These are phyloP conservation scores for Kluyveromyces starmeri DNA, from an alignment of 805 yeast genomes.

Conservation along the genomic window DNA sequence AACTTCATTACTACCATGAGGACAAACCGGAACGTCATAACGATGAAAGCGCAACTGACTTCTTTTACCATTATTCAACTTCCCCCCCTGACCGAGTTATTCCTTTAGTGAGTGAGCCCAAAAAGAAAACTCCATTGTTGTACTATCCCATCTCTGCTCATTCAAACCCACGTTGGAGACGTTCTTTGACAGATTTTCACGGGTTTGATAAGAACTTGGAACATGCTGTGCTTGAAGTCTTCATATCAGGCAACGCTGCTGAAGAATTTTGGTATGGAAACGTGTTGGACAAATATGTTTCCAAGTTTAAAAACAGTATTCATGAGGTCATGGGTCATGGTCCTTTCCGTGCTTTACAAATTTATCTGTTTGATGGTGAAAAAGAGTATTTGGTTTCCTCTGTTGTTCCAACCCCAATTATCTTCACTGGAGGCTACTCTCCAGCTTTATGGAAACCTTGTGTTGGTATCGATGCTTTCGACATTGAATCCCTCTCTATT, in stretches of 20 bases:
- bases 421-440: slow-evolving; percentile 74
- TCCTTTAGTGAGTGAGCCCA: slow-evolving; percentile 15
- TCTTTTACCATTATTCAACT: slow-evolving; percentile 6
- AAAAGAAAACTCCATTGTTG: slow-evolving; percentile 36
- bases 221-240: slow-evolving; percentile 39
- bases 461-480: slow-evolving; percentile 67
- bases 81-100: slow-evolving; percentile 6
- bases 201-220: slow-evolving; percentile 1
- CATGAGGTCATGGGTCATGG: slow-evolving; percentile 51
- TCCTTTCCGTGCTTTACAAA: slow-evolving; percentile 59
- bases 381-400: slow-evolving; percentile 40
- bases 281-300: slow-evolving; percentile 38
- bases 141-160: slow-evolving; percentile 37
- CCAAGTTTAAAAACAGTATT: slow-evolving; percentile 33
- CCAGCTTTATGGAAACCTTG: slow-evolving; percentile 78
- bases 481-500: slow-evolving; percentile 57
- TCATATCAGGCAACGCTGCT: slow-evolving; percentile 64
- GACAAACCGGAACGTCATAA: slow-evolving; percentile 11
- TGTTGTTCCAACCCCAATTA: slow-evolving; percentile 60
- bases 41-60: slow-evolving; percentile 7
- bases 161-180: slow-evolving; percentile 20
- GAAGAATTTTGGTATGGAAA: slow-evolving; percentile 84
- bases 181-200: slow-evolving; percentile 7
- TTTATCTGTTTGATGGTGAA: slow-evolving; percentile 34
- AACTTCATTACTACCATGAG: slow-evolving; percentile 41